Conservation (phyloP, 2,329 filamentous ascomycete species). For the Orbilia quercus region DNA sequence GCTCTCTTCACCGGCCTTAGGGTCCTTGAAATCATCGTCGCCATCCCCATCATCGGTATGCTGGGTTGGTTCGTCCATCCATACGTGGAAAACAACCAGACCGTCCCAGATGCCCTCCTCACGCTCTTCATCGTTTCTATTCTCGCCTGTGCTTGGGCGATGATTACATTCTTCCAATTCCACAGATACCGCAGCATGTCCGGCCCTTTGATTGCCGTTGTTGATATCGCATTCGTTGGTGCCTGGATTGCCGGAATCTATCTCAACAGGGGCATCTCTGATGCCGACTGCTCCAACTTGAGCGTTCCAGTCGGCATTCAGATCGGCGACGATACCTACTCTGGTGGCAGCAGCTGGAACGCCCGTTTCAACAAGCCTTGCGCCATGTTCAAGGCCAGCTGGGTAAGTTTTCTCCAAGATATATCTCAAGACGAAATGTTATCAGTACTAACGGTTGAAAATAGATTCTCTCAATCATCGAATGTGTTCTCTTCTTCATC, state of each 20-base stretch:
- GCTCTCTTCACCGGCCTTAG: conserved; percentile 52
- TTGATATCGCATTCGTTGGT: conserved; percentile 71
- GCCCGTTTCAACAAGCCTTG: conserved; percentile 78
- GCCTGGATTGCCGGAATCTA: conserved; percentile 74
- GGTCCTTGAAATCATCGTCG: conserved; percentile 40
- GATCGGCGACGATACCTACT: conserved; percentile 73
- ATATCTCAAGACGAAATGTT: neutral
- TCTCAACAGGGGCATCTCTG: conserved; percentile 70
- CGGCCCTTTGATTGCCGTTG: conserved; percentile 71
- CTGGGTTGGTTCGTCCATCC: conserved; percentile 74
- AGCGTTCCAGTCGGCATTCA: conserved; percentile 64
- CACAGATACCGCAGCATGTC: conserved; percentile 72
- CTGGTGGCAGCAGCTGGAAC: conserved; percentile 67
- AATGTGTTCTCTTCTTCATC: conserved; percentile 80
- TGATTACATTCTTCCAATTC: conserved; percentile 75
- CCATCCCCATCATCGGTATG: conserved; percentile 74
- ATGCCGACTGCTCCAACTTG: conserved; percentile 76
- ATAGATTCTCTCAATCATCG: conserved; percentile 74
- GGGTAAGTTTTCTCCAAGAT: conserved; percentile 73
- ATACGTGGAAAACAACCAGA: conserved; percentile 69
- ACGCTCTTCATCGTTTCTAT: conserved; percentile 76
- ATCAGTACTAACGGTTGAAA: conserved; percentile 21
- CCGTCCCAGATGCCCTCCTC: conserved; percentile 73
- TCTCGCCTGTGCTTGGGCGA: conserved; percentile 72
- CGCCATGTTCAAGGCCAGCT: conserved; percentile 89